Evolutionary conservation across 371 early-diverging fungal genomes (phyloP).

Genomic region (Circinella minor): DNA sequence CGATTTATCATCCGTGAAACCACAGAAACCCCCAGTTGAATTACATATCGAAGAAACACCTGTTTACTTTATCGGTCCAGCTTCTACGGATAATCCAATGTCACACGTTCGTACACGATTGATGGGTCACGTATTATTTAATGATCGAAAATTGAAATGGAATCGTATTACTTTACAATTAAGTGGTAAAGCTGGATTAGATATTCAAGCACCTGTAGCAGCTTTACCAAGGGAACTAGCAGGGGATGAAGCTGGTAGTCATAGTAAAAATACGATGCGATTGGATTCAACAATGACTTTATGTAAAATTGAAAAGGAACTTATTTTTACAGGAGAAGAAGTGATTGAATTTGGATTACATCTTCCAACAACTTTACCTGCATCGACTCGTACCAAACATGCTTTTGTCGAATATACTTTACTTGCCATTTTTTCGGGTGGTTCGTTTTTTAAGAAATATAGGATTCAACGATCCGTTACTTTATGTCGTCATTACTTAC

Average conservation of each 20-base stretch:
- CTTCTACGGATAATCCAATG: slow-evolving; percentile 49
- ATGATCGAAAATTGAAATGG: slow-evolving; percentile 51
- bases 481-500: slow-evolving; percentile 46
- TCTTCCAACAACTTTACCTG: slow-evolving; percentile 46
- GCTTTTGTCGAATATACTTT: slow-evolving; percentile 50
- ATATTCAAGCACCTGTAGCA: slow-evolving; percentile 33
- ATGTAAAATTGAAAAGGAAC: slow-evolving; percentile 52
- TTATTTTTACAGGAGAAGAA: slow-evolving; percentile 48
- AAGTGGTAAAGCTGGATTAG: slow-evolving; percentile 41
- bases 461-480: slow-evolving; percentile 38
- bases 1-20: background rate
- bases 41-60: slow-evolving; percentile 29
- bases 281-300: slow-evolving; percentile 37
- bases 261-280: slow-evolving; percentile 14
- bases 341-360: slow-evolving; percentile 50
- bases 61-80: slow-evolving; percentile 52
- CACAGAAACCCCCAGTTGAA: slow-evolving; percentile 26
- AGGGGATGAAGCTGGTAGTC: slow-evolving; percentile 17
- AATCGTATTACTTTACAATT: slow-evolving; percentile 49
- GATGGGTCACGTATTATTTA: slow-evolving; percentile 43
- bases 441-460: slow-evolving; percentile 48
- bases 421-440: slow-evolving; percentile 48
- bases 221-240: slow-evolving; percentile 16
- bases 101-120: slow-evolving; percentile 44
- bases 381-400: slow-evolving; percentile 34